phyloP scores from a whole-genome alignment of 768 basidiomycete species.

The Leccinum rimulosum region DNA sequence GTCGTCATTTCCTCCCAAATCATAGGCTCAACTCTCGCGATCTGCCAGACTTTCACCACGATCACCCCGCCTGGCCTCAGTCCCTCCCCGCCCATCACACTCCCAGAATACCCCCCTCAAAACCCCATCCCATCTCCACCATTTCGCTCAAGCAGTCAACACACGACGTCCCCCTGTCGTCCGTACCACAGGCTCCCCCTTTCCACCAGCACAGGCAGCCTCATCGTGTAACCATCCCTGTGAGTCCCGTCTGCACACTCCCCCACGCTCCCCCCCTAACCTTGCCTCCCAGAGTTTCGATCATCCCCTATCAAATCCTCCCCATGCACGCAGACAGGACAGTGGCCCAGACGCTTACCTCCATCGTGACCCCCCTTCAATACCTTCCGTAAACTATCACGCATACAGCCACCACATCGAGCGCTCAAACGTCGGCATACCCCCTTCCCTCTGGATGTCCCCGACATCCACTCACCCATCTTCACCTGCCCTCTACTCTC shows the following conservation, averaged over 20 bases:
- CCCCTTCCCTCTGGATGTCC: conserved; percentile 86
- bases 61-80: conserved; percentile 29
- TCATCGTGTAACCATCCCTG: conserved; percentile 14
- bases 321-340: conserved; percentile 14
- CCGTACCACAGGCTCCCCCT: conserved; percentile 10
- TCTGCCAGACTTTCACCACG: conserved; percentile 18
- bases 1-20: conserved; percentile 25
- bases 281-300: conserved; percentile 16
- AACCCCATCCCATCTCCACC: conserved; percentile 27
- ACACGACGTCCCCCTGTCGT: conserved; percentile 15
- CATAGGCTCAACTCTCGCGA: conserved; percentile 19
- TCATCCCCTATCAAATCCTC: conserved; percentile 16
- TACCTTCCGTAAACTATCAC: conserved; percentile 20
- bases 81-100: conserved; percentile 22
- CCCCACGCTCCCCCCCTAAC: conserved; percentile 4
- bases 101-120: conserved; percentile 29
- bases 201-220: conserved; percentile 15
- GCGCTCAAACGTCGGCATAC: conserved; percentile 53
- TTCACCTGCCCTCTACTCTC: conserved; percentile 40
- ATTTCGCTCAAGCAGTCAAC: conserved; percentile 18
- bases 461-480: conserved; percentile 51
- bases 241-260: conserved; percentile 4
- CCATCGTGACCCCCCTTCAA: conserved; percentile 21
- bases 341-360: conserved; percentile 7
- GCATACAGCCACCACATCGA: conserved; percentile 39